A percentile compares a stretch with the other conserved stretches of the same genome.
phyloP scores from a whole-genome alignment of 1,284 basidiomycete species.

The Puccinia hordei region DNA sequence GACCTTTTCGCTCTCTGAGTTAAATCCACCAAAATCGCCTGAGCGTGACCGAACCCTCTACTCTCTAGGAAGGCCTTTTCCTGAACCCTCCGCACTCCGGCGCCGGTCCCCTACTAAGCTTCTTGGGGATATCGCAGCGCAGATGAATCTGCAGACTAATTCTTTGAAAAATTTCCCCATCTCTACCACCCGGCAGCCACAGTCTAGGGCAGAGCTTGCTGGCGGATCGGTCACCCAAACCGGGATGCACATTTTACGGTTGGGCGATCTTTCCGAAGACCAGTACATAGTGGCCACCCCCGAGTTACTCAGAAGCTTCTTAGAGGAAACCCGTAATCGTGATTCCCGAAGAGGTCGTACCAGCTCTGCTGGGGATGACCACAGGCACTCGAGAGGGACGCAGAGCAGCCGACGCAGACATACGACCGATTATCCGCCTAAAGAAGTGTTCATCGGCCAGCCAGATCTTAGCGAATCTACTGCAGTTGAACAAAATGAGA shows the following conservation, averaged over 20 bases:
- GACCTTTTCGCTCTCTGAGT: slow-evolving; percentile 18
- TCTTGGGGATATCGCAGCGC: slow-evolving; percentile 2
- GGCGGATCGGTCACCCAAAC: background rate
- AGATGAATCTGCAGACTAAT: slow-evolving; percentile 8
- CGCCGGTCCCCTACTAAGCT: slow-evolving; percentile 10
- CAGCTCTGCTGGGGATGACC: background rate
- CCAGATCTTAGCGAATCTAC: background rate
- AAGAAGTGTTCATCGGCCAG: background rate
- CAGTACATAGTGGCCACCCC: slow-evolving; percentile 27
- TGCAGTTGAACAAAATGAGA: slow-evolving; percentile 11
- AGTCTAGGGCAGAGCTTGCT: slow-evolving; percentile 8
- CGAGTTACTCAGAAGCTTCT: slow-evolving; percentile 11
- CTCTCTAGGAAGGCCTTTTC: slow-evolving; percentile 26
- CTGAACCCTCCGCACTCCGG: slow-evolving; percentile 1
- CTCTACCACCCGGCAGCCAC: slow-evolving; percentile 15
- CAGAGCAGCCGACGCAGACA: background rate
- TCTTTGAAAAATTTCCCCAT: slow-evolving; percentile 5
- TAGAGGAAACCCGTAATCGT: slow-evolving; percentile 7
- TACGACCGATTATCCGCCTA: background rate
- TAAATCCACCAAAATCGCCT: background rate
- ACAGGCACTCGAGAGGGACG: background rate
- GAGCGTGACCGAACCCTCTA: slow-evolving; percentile 19
- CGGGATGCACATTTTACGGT: slow-evolving; percentile 13
- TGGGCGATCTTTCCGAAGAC: slow-evolving; percentile 13
- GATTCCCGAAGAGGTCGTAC: background rate